Evolutionary conservation across 108 stramenopile genomes (phyloP).

Genomic region (Cyclotella kingstonii): DNA sequence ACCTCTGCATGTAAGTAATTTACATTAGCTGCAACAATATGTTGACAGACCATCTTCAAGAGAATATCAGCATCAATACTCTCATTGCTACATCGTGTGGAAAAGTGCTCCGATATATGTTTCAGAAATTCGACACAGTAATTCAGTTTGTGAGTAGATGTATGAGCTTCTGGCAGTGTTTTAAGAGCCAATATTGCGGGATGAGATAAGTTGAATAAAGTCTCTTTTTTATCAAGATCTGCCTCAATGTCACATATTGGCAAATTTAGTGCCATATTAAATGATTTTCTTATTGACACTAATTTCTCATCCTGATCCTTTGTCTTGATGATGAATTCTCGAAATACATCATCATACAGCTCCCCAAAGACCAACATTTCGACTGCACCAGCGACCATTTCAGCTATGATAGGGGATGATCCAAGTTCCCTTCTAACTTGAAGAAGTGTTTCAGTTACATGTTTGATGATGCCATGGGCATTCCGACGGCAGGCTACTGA

Average conservation of each 20-base stretch:
- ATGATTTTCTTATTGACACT: constrained; percentile 44
- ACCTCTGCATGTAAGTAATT: constrained; percentile 72
- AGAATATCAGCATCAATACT: constrained; percentile 76
- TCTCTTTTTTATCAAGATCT: too few species aligned
- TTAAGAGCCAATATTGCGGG: constrained; percentile 56
- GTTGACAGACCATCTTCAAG: constrained; percentile 80
- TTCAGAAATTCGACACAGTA: constrained; percentile 74
- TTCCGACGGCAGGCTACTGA: constrained; percentile 57
- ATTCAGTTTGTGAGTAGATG: constrained; percentile 70
- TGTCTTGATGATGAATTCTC: constrained; percentile 35
- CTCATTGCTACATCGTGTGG: constrained; percentile 20
- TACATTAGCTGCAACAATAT: constrained; percentile 67
- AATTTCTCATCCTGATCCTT: constrained; percentile 36
- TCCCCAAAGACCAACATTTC: constrained; percentile 83
- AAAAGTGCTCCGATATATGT: constrained; percentile 64
- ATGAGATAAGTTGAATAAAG: constrained; percentile 31
- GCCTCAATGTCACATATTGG: background rate
- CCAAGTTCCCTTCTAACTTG: constrained; percentile 75
- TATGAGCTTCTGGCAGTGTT: constrained; percentile 58
- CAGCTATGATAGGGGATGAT: constrained; percentile 61
- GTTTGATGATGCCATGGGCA: constrained; percentile 82
- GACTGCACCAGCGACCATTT: constrained; percentile 71
- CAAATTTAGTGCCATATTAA: constrained; percentile 13
- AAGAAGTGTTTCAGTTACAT: constrained; percentile 80
- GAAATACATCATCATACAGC: constrained; percentile 56